These are phyloP conservation scores for Heritiera littoralis DNA, from an alignment of 345 rosid genomes.

Conservation along the genomic window DNA sequence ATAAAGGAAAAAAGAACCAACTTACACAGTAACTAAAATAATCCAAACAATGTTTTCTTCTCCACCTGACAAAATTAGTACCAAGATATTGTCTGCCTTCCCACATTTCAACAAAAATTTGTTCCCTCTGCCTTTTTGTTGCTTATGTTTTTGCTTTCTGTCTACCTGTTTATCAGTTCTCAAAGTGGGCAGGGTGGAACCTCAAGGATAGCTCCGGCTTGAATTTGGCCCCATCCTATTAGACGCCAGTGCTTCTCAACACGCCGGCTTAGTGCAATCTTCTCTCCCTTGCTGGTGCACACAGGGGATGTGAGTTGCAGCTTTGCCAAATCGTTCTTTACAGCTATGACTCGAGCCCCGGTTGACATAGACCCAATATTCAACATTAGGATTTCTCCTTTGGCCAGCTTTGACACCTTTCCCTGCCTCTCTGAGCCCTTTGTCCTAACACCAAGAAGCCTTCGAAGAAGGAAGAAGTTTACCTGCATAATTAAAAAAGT, in stretches of 20 bases:
- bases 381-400: slow-evolving; percentile 89
- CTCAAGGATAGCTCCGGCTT: slow-evolving; percentile 81
- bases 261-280: slow-evolving; percentile 77
- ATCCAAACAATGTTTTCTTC: slow-evolving; percentile 40
- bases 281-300: slow-evolving; percentile 91
- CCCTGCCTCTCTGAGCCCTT: slow-evolving; percentile 94
- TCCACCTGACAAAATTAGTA: slow-evolving; percentile 50
- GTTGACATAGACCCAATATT: slow-evolving; percentile 96
- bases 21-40: not conserved
- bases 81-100: slow-evolving; percentile 44
- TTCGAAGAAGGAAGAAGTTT: slow-evolving; percentile 80
- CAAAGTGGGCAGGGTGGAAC: slow-evolving; percentile 66
- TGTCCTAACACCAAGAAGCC: slow-evolving; percentile 92
- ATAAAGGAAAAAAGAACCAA: not conserved
- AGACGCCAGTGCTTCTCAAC: slow-evolving; percentile 98
- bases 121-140: not conserved
- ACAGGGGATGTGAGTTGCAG: slow-evolving; percentile 87
- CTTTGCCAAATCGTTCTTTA: slow-evolving; percentile 87
- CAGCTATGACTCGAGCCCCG: slow-evolving; percentile 87
- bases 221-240: slow-evolving; percentile 97
- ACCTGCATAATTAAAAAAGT: slow-evolving; percentile 47
- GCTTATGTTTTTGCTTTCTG: not conserved
- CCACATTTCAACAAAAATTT: slow-evolving; percentile 34
- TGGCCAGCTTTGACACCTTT: slow-evolving; percentile 80
- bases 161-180: slow-evolving; percentile 1